Conservation (phyloP, 805 yeast species). For the Candida incommunis region DNA sequence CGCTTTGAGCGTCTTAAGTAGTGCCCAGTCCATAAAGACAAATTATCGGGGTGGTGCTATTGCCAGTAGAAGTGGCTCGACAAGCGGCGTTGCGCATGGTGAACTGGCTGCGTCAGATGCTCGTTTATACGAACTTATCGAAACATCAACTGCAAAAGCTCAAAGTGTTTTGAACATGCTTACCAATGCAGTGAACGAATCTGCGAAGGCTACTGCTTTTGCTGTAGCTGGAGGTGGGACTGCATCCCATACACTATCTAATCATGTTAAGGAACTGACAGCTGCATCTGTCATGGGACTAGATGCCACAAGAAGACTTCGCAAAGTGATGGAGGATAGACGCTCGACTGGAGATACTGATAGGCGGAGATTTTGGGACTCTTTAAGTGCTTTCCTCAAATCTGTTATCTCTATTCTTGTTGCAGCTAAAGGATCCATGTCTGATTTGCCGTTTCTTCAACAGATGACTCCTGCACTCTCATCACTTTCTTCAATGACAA, state of each 20-base stretch:
- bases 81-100: slow-evolving; percentile 12
- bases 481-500: slow-evolving; percentile 71
- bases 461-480: slow-evolving; percentile 74
- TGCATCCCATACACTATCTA: slow-evolving; percentile 31
- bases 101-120: slow-evolving; percentile 12
- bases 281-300: slow-evolving; percentile 64
- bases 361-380: slow-evolving; percentile 67
- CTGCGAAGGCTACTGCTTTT: slow-evolving; percentile 25
- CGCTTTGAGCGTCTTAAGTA: slow-evolving; percentile 43
- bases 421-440: slow-evolving; percentile 67
- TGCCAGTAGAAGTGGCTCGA: slow-evolving; percentile 8
- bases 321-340: slow-evolving; percentile 37
- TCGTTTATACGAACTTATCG: background rate
- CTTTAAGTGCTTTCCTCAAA: slow-evolving; percentile 66
- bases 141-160: slow-evolving; percentile 25
- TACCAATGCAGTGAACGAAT: slow-evolving; percentile 27
- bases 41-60: slow-evolving; percentile 41
- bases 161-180: slow-evolving; percentile 66
- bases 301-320: slow-evolving; percentile 63
- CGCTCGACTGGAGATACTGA: slow-evolving; percentile 35
- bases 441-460: slow-evolving; percentile 64
- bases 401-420: slow-evolving; percentile 75
- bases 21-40: slow-evolving; percentile 58
- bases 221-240: slow-evolving; percentile 11
- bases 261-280: slow-evolving; percentile 64